Conservation (phyloP, 495 filamentous ascomycete species). For the Pseudevernia furfuracea region DNA sequence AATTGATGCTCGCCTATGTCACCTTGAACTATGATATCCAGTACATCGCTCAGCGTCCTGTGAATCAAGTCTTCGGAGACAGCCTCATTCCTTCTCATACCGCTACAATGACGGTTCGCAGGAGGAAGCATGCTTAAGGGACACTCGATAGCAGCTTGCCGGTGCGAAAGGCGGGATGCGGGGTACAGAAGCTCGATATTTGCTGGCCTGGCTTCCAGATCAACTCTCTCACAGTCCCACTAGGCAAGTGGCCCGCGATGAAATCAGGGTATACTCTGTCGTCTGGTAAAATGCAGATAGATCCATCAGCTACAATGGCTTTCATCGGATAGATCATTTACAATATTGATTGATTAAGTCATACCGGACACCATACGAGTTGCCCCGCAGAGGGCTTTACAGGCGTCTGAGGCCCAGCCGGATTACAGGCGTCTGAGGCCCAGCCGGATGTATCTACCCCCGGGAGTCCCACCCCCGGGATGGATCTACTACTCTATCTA, state of each 20-base stretch:
- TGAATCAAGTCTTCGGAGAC: constrained; percentile 7
- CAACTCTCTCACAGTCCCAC: not conserved
- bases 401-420: no score
- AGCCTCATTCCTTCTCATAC: constrained; percentile 6
- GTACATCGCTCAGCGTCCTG: constrained; percentile 11
- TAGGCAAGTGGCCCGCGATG: not conserved
- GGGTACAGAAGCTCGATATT: not conserved
- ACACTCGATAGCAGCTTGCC: not conserved
- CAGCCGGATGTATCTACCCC: no score
- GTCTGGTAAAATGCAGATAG: no score
- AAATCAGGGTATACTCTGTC: no score
- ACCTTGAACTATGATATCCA: constrained; percentile 23
- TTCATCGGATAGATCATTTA: no score
- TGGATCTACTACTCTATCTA: no score
- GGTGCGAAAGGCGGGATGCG: not conserved
- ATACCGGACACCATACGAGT: no score
- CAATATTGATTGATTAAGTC: no score
- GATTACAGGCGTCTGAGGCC: no score
- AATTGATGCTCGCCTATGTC: constrained; percentile 25
- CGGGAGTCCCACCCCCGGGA: no score
- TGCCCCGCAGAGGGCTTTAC: no score
- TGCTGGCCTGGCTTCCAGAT: not conserved
- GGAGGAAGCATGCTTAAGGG: not conserved
- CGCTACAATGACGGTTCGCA: not conserved
- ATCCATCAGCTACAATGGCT: no score